phyloP scores from a whole-genome alignment of 805 yeast species.

The Teunomyces aglyptinius region DNA sequence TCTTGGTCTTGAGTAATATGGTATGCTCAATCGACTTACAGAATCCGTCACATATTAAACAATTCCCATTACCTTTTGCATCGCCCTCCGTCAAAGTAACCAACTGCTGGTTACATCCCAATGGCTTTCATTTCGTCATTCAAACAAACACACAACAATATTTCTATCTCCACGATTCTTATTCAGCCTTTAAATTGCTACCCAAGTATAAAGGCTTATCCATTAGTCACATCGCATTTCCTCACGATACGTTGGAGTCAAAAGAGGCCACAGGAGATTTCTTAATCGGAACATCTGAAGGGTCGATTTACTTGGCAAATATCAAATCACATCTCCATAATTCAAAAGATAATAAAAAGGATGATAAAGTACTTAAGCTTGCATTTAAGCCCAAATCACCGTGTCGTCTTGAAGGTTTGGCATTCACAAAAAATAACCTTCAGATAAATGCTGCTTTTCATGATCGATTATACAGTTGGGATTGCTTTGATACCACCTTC shows the following conservation, averaged over 20 bases:
- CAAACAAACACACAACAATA: conserved; percentile 24
- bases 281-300: conserved; percentile 29
- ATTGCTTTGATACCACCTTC: conserved; percentile 28
- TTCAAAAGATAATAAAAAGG: conserved; percentile 29
- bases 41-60: conserved; percentile 33
- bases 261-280: conserved; percentile 28
- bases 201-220: conserved; percentile 31
- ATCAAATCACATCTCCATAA: conserved; percentile 28
- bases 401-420: not conserved
- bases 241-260: conserved; percentile 5
- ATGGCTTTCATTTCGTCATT: conserved; percentile 33
- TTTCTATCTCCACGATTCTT: conserved; percentile 32
- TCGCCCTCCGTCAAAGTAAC: conserved; percentile 14
- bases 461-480: conserved; percentile 28
- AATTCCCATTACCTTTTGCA: conserved; percentile 19
- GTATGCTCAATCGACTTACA: conserved; percentile 34
- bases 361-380: conserved; percentile 33
- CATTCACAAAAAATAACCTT: conserved; percentile 16
- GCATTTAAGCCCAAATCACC: conserved; percentile 18
- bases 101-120: conserved; percentile 37
- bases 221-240: conserved; percentile 25
- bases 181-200: conserved; percentile 31
- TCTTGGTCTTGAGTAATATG: conserved; percentile 18
- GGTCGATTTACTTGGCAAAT: conserved; percentile 23
- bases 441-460: conserved; percentile 24